Evolutionary conservation across 2,329 filamentous ascomycete species (phyloP).

Genomic region (Camptophora hylomeconis): DNA sequence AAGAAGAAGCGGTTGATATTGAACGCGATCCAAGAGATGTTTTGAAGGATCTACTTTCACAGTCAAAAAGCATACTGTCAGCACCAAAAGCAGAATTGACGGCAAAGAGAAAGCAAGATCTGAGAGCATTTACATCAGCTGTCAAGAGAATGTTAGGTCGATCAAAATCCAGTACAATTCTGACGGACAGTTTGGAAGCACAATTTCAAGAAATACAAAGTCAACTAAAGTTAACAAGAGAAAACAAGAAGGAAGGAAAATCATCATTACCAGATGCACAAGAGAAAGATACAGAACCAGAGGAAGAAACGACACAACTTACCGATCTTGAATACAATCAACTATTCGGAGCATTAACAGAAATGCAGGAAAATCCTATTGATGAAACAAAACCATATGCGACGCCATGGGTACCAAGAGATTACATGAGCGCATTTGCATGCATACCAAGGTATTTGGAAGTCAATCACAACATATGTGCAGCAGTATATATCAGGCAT

Average conservation of each 20-base stretch:
- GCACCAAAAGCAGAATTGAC: slow-evolving; percentile 41
- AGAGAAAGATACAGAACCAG: slow-evolving; percentile 11
- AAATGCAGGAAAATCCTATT: slow-evolving; percentile 60
- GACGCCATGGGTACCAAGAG: slow-evolving; percentile 78
- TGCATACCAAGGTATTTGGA: slow-evolving; percentile 93
- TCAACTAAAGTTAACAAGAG: slow-evolving; percentile 30
- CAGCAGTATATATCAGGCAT: slow-evolving; percentile 87
- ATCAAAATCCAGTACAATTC: slow-evolving; percentile 30
- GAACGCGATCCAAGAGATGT: slow-evolving; percentile 31
- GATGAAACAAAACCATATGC: slow-evolving; percentile 71
- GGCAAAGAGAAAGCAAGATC: slow-evolving; percentile 60
- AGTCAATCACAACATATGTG: slow-evolving; percentile 94
- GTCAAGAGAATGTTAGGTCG: slow-evolving; percentile 51
- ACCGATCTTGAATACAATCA: slow-evolving; percentile 34
- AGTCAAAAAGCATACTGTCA: slow-evolving; percentile 49
- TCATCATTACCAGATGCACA: slow-evolving; percentile 8
- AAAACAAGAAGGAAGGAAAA: slow-evolving; percentile 11
- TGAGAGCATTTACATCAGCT: slow-evolving; percentile 58
- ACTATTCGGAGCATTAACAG: slow-evolving; percentile 43
- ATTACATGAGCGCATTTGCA: slow-evolving; percentile 82
- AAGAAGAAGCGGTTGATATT: slow-evolving; percentile 26
- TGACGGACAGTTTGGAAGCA: slow-evolving; percentile 37
- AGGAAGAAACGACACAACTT: slow-evolving; percentile 28
- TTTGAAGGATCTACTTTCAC: slow-evolving; percentile 41
- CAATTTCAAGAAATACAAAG: slow-evolving; percentile 41